A percentile compares a stretch with the other conserved stretches of the same genome.
phyloP scores from a whole-genome alignment of 2,329 filamentous ascomycete genomes.

The Neurospora sp. region DNA sequence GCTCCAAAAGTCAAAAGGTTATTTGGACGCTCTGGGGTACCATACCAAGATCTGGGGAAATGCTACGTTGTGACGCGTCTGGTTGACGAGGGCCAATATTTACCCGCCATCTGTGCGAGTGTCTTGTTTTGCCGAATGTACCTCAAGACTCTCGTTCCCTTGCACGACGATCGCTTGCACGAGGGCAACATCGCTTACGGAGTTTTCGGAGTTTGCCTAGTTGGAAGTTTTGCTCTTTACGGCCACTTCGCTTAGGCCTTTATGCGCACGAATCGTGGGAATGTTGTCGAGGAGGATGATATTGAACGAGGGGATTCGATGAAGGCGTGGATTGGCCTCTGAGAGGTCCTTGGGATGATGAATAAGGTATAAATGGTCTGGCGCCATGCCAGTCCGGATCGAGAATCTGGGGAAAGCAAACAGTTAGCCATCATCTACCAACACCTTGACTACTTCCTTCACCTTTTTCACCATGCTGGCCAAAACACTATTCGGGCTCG shows the following conservation, averaged over 20 bases:
- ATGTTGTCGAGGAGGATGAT: neutral
- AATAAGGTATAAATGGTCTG: neutral
- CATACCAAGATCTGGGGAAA: neutral
- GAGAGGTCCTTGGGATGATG: neutral
- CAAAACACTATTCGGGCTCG: slow-evolving; percentile 9
- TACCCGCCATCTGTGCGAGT: neutral
- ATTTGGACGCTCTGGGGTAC: neutral
- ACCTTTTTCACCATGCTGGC: slow-evolving; percentile 6
- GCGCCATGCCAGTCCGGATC: neutral
- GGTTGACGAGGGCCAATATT: neutral
- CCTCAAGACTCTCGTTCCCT: neutral
- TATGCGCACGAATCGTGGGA: neutral
- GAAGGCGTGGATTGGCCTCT: neutral
- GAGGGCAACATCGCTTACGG: neutral
- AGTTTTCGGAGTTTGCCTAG: neutral
- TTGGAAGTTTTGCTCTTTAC: neutral
- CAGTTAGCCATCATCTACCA: neutral
- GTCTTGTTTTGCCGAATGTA: neutral
- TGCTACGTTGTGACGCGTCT: neutral
- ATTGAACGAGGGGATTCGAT: neutral
- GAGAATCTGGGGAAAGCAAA: neutral
- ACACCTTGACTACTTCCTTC: neutral
- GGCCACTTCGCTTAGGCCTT: neutral
- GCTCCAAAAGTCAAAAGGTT: neutral
- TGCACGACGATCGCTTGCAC: neutral